Evolutionary conservation across 345 rosid genomes (phyloP).

Genomic region (Anacardium occidentale): DNA sequence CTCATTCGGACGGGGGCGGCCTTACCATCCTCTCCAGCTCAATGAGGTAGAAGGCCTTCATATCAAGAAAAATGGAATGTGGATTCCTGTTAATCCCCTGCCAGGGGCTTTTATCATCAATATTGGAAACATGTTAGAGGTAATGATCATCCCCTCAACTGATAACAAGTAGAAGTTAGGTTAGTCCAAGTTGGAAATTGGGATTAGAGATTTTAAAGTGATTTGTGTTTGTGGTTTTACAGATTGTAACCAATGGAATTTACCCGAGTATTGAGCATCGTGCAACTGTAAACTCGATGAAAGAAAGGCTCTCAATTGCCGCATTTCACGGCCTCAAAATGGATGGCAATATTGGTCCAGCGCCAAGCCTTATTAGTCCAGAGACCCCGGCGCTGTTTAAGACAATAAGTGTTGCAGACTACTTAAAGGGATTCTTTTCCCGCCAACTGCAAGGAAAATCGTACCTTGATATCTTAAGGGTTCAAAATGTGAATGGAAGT

Average conservation of each 20-base stretch:
- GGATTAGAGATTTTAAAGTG: too few species aligned
- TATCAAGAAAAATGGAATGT: slow-evolving; percentile 26
- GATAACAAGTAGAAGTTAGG: too few species aligned
- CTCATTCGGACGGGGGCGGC: slow-evolving; percentile 27
- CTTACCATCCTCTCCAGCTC: slow-evolving; percentile 24
- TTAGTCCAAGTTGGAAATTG: too few species aligned
- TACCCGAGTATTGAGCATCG: not conserved
- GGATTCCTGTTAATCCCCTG: slow-evolving; percentile 20
- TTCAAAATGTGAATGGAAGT: not conserved
- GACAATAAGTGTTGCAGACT: not conserved
- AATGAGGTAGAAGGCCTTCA: slow-evolving; percentile 24
- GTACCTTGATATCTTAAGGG: not conserved
- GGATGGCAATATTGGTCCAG: slow-evolving; percentile 9
- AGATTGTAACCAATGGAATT: slow-evolving; percentile 9
- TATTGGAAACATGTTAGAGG: slow-evolving; percentile 24
- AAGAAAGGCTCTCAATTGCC: slow-evolving; percentile 20
- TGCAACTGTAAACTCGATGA: too few species aligned
- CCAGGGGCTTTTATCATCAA: slow-evolving; percentile 24
- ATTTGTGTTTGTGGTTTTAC: not conserved
- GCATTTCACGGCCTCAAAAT: not conserved
- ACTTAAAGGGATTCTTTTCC: not conserved
- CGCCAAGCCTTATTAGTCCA: slow-evolving; percentile 13
- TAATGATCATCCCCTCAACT: not conserved
- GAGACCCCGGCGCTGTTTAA: slow-evolving; percentile 3
- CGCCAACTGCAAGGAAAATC: slow-evolving; percentile 4